Percentiles rank a stretch among this genome's conserved stretches.
Conservation (phyloP, 306 rosid species). For the Pachyrhizus erosus region DNA sequence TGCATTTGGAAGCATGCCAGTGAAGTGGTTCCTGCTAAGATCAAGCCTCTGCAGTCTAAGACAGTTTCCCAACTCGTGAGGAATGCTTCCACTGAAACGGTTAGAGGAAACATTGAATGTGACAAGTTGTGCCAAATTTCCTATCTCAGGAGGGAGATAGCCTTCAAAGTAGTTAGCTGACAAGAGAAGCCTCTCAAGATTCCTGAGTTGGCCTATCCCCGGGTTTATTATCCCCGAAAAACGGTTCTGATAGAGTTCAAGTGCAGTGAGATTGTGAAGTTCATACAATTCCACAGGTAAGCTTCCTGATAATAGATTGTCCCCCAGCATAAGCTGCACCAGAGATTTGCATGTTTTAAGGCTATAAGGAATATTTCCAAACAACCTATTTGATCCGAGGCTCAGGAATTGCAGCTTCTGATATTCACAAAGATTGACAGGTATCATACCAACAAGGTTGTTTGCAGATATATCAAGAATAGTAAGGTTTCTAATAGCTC, state of each 20-base stretch:
- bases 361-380: conserved; percentile 72
- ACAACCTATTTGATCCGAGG: conserved; percentile 73
- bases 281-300: conserved; percentile 63
- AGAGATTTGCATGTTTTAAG: conserved; percentile 73
- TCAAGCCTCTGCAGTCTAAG: conserved; percentile 73
- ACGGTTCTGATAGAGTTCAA: conserved; percentile 63
- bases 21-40: conserved; percentile 70
- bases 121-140: conserved; percentile 62
- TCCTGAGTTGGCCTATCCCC: conserved; percentile 58
- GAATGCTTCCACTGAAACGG: conserved; percentile 61
- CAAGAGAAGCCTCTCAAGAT: conserved; percentile 70
- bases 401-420: conserved; percentile 67
- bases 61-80: conserved; percentile 75
- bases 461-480: conserved; percentile 73
- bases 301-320: conserved; percentile 66
- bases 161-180: conserved; percentile 67
- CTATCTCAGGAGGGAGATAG: conserved; percentile 67
- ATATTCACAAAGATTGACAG: conserved; percentile 64
- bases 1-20: conserved; percentile 61
- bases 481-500: conserved; percentile 58
- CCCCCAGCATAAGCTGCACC: conserved; percentile 77
- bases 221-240: conserved; percentile 64
- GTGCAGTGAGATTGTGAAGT: conserved; percentile 74
- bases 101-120: conserved; percentile 74
- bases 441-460: conserved; percentile 69